These are phyloP conservation scores for Bipolaris gigantea DNA, from an alignment of 2,329 filamentous ascomycete genomes.

Conservation along the genomic window DNA sequence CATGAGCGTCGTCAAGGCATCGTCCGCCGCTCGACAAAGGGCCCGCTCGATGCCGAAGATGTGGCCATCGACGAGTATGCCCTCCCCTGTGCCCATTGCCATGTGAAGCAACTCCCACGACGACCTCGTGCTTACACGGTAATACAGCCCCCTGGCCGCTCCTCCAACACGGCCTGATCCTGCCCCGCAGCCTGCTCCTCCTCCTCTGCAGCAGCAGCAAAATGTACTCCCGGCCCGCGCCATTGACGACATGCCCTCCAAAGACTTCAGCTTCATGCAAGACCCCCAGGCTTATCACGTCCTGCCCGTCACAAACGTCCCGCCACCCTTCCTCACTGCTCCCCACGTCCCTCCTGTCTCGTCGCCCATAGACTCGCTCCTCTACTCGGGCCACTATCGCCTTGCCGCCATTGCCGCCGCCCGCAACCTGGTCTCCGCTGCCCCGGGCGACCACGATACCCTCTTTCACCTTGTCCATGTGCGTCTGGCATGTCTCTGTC, in stretches of 20 bases:
- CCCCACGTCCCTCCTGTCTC: slow-evolving; percentile 61
- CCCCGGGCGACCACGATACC: slow-evolving; percentile 60
- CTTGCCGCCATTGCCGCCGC: slow-evolving; percentile 71
- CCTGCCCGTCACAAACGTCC: slow-evolving; percentile 65
- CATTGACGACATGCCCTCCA: slow-evolving; percentile 50
- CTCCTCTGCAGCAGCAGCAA: not conserved
- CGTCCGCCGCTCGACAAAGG: slow-evolving; percentile 71
- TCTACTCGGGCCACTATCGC: slow-evolving; percentile 76
- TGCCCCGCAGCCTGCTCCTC: slow-evolving; percentile 22
- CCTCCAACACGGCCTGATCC: slow-evolving; percentile 26
- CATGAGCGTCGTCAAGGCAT: slow-evolving; percentile 39
- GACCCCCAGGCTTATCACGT: slow-evolving; percentile 61
- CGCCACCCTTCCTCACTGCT: slow-evolving; percentile 69
- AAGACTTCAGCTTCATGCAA: slow-evolving; percentile 65
- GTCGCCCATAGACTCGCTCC: slow-evolving; percentile 67
- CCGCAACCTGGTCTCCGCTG: slow-evolving; percentile 58
- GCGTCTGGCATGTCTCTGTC: slow-evolving; percentile 77
- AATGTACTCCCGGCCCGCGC: slow-evolving; percentile 19
- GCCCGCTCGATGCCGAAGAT: slow-evolving; percentile 65
- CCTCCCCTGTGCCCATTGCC: slow-evolving; percentile 11
- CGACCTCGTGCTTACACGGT: slow-evolving; percentile 13
- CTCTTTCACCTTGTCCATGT: slow-evolving; percentile 82
- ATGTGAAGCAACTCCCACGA: not conserved
- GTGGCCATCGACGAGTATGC: slow-evolving; percentile 68
- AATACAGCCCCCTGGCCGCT: slow-evolving; percentile 27